Evolutionary conservation across 2,329 filamentous ascomycete species (phyloP).

Genomic region (Pseudocercospora musae): DNA sequence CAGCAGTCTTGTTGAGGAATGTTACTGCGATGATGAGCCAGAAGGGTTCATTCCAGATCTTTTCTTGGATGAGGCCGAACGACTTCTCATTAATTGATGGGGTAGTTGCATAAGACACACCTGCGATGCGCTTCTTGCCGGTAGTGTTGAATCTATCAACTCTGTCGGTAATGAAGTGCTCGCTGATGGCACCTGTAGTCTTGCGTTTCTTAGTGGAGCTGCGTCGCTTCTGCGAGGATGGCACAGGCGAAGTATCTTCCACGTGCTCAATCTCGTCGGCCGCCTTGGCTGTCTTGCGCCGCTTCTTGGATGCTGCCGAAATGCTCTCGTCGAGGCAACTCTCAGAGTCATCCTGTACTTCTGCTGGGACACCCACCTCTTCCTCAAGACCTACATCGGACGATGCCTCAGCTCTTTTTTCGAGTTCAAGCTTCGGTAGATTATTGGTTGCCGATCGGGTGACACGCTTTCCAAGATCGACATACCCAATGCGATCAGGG

Average conservation of each 20-base stretch:
- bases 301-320: not conserved
- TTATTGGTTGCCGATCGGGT: not conserved
- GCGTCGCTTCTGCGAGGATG: not conserved
- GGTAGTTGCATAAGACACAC: slow-evolving; percentile 54
- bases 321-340: not conserved
- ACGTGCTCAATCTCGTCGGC: not conserved
- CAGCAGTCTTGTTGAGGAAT: slow-evolving; percentile 79
- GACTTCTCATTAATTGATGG: slow-evolving; percentile 59
- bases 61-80: slow-evolving; percentile 84
- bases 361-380: not conserved
- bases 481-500: not conserved
- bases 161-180: slow-evolving; percentile 30
- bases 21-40: slow-evolving; percentile 77
- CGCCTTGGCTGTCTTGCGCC: not conserved
- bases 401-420: not conserved
- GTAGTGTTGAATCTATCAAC: slow-evolving; percentile 31
- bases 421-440: not conserved
- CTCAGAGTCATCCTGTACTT: not conserved
- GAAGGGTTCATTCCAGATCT: slow-evolving; percentile 71
- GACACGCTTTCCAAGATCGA: not conserved
- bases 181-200: slow-evolving; percentile 27
- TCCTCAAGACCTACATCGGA: not conserved
- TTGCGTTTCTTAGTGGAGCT: slow-evolving; percentile 14
- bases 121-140: slow-evolving; percentile 29
- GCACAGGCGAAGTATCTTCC: not conserved